Evolutionary conservation across 2,329 filamentous ascomycete species (phyloP).

Genomic region (Aphanoascus verrucosus): DNA sequence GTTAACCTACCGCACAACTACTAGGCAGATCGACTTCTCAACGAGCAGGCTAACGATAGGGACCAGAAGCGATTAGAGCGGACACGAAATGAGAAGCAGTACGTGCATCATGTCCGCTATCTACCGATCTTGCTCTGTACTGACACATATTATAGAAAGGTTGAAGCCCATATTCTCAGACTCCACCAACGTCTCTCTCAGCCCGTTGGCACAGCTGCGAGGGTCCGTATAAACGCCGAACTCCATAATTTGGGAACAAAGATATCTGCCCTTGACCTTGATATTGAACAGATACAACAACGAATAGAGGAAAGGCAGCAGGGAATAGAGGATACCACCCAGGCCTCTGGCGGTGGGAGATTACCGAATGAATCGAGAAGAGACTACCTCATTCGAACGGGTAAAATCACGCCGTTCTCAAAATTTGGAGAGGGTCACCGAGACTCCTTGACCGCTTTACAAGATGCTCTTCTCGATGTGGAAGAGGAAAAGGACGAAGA

Average conservation of each 20-base stretch:
- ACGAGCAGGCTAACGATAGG: constrained; percentile 52
- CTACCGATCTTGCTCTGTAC: background rate
- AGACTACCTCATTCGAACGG: constrained; percentile 86
- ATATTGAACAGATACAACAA: constrained; percentile 67
- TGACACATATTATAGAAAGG: constrained; percentile 36
- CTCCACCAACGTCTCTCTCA: constrained; percentile 48
- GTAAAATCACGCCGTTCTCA: constrained; percentile 94
- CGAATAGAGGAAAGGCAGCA: constrained; percentile 68
- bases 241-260: constrained; percentile 56
- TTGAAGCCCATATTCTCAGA: constrained; percentile 54
- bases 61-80: constrained; percentile 54
- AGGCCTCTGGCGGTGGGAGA: constrained; percentile 39
- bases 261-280: constrained; percentile 54
- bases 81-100: constrained; percentile 41
- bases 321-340: constrained; percentile 57
- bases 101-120: constrained; percentile 13
- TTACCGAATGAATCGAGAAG: constrained; percentile 72
- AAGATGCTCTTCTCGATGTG: constrained; percentile 68
- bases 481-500: constrained; percentile 55
- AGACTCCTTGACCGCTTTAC: constrained; percentile 49
- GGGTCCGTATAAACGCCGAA: constrained; percentile 41
- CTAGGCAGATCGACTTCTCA: constrained; percentile 48
- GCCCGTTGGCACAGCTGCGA: constrained; percentile 42
- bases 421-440: constrained; percentile 49
- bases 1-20: background rate